phyloP scores from a whole-genome alignment of 2,329 filamentous ascomycete species.

The Diaporthe longicolla region DNA sequence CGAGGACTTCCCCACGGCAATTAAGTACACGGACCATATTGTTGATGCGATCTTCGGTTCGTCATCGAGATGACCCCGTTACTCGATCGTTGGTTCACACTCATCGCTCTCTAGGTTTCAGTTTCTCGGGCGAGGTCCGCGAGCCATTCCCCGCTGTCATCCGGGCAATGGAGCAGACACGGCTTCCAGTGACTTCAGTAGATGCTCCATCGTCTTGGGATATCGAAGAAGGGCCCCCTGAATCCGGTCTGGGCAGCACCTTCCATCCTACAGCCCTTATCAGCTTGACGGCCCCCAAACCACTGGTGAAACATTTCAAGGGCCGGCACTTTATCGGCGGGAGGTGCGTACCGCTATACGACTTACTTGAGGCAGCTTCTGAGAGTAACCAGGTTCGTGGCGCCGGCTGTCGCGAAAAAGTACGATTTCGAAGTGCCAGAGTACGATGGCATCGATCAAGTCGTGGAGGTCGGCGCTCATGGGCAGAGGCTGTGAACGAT shows the following conservation, averaged over 20 bases:
- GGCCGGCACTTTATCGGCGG: conserved; percentile 95
- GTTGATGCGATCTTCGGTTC: conserved; percentile 93
- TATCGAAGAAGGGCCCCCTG: conserved; percentile 87
- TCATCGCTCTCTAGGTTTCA: conserved; percentile 75
- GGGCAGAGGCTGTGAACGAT: conserved; percentile 67
- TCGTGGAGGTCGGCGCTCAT: conserved; percentile 78
- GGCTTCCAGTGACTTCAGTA: conserved; percentile 85
- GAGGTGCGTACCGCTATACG: conserved; percentile 64
- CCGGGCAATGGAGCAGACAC: conserved; percentile 78
- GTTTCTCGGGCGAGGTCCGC: conserved; percentile 91
- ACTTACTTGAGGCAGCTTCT: conserved; percentile 13
- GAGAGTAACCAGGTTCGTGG: conserved; percentile 77
- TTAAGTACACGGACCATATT: conserved; percentile 81
- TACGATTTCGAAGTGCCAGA: conserved; percentile 86
- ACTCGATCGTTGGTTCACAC: conserved; percentile 16
- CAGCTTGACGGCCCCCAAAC: conserved; percentile 94
- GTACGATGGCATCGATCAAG: conserved; percentile 90
- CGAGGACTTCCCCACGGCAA: conserved; percentile 79
- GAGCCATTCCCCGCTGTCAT: conserved; percentile 92
- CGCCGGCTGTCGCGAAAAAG: conserved; percentile 82
- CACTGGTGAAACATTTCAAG: conserved; percentile 84
- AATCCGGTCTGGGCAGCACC: conserved; percentile 79
- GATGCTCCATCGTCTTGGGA: conserved; percentile 97
- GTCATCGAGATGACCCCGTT: conserved; percentile 46
- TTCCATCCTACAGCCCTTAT: conserved; percentile 88